Conservation (phyloP, 169 alveolate species). For the Neospora caninum region DNA sequence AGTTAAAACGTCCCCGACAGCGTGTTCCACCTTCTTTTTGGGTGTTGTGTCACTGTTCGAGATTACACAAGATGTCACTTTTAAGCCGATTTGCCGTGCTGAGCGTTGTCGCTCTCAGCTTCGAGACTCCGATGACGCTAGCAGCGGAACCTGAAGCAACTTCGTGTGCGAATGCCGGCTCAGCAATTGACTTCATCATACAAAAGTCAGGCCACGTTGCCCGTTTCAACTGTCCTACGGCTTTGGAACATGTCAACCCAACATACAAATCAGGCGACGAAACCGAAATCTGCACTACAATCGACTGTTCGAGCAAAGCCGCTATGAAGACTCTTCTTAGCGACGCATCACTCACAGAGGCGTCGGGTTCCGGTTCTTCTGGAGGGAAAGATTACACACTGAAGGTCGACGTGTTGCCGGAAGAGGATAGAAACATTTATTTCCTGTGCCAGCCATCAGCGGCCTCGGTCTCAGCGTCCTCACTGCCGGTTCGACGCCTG, state of each 20-base stretch:
- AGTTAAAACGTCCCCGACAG: background rate
- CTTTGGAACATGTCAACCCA: background rate
- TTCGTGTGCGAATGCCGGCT: background rate
- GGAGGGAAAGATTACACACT: conserved; percentile 4
- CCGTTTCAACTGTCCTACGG: background rate
- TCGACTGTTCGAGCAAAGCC: background rate
- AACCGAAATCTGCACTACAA: background rate
- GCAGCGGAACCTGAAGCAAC: background rate
- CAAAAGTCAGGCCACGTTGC: background rate
- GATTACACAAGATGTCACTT: background rate
- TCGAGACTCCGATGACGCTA: background rate
- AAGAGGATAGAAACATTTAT: background rate
- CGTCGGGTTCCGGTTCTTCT: no score
- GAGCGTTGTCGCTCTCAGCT: background rate
- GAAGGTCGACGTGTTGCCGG: background rate
- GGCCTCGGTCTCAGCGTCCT: background rate
- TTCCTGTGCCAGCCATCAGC: background rate
- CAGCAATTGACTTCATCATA: background rate
- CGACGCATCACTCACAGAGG: background rate
- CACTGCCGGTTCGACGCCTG: background rate
- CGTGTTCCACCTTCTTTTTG: background rate
- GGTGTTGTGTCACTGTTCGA: background rate
- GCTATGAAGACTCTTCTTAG: background rate
- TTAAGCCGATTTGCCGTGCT: background rate
- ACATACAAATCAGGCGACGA: background rate